Percentiles rank a stretch among this genome's conserved stretches.
These are phyloP conservation scores for Candida sojae DNA, from an alignment of 1,139 yeast species.

Conservation along the genomic window DNA sequence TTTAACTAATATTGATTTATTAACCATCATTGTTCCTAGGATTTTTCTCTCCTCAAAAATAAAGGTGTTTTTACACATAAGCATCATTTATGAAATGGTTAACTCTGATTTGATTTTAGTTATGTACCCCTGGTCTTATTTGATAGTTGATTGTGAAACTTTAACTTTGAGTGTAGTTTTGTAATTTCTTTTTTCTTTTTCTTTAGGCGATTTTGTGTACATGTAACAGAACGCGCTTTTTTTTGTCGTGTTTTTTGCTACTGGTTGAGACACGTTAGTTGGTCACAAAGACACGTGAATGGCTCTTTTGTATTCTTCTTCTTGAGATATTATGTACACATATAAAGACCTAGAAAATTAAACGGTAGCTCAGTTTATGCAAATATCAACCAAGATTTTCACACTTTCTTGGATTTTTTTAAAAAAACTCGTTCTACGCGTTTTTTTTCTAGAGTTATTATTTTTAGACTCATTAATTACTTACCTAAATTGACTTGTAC, in stretches of 20 bases:
- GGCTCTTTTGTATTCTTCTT: no score
- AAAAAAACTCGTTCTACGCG: not conserved
- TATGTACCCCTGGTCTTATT: not conserved
- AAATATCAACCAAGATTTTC: not conserved
- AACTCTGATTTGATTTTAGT: no score
- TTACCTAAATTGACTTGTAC: not conserved
- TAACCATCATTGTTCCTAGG: no score
- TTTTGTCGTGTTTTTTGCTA: not conserved
- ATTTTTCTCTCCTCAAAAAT: no score
- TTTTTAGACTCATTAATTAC: not conserved
- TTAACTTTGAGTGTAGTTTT: no score
- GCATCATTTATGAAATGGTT: no score
- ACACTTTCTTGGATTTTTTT: not conserved
- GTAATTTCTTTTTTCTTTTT: not conserved
- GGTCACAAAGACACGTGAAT: conserved; percentile 1
- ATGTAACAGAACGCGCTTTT: conserved; percentile 1
- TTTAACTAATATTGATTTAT: no score
- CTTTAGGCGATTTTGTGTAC: not conserved
- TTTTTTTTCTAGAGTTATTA: not conserved
- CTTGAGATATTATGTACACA: no score
- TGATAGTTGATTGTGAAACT: not conserved
- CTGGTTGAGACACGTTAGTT: not conserved
- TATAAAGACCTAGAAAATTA: no score
- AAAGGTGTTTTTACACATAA: no score
- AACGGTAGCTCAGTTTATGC: not conserved